A percentile compares a stretch with the other conserved stretches of the same genome.
phyloP scores from a whole-genome alignment of 1,284 basidiomycete species.

The Papiliotrema terrestris region DNA sequence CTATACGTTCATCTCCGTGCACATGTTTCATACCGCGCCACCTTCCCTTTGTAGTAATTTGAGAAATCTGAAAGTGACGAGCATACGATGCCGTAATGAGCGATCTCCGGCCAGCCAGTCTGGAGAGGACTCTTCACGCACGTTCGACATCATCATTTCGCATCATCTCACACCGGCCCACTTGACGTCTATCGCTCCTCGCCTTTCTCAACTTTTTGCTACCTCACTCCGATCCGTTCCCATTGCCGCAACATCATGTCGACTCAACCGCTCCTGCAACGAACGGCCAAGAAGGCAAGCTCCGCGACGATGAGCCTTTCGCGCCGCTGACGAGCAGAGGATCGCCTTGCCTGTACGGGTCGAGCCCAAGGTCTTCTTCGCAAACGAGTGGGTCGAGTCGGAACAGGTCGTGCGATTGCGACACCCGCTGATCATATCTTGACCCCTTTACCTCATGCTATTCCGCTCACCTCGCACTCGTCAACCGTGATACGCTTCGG shows the following conservation, averaged over 20 bases:
- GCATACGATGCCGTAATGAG: too few species aligned
- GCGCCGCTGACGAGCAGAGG: constrained; percentile 51
- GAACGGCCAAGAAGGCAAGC: constrained; percentile 74
- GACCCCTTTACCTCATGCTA: too few species aligned
- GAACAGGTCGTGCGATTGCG: background rate
- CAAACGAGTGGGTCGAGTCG: constrained; percentile 66
- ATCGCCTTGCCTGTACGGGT: constrained; percentile 92
- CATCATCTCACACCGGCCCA: background rate
- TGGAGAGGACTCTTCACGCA: background rate
- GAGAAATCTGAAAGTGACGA: too few species aligned
- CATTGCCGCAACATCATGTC: constrained; percentile 62
- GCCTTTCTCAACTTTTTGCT: background rate
- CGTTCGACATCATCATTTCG: background rate
- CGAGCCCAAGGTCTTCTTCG: constrained; percentile 86
- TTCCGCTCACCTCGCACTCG: too few species aligned
- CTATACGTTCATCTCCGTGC: too few species aligned
- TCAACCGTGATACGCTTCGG: too few species aligned
- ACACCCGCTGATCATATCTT: too few species aligned
- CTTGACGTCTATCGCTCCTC: background rate
- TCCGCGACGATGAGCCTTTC: background rate
- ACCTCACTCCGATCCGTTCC: too few species aligned
- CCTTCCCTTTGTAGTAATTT: too few species aligned
- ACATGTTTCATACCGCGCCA: too few species aligned
- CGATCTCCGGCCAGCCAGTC: background rate
- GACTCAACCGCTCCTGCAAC: constrained; percentile 94